A percentile compares a stretch with the other conserved stretches of the same genome.
These are phyloP conservation scores for Tylopilus plumbeoviolaceoides DNA, from an alignment of 768 basidiomycete species.

Conservation along the genomic window DNA sequence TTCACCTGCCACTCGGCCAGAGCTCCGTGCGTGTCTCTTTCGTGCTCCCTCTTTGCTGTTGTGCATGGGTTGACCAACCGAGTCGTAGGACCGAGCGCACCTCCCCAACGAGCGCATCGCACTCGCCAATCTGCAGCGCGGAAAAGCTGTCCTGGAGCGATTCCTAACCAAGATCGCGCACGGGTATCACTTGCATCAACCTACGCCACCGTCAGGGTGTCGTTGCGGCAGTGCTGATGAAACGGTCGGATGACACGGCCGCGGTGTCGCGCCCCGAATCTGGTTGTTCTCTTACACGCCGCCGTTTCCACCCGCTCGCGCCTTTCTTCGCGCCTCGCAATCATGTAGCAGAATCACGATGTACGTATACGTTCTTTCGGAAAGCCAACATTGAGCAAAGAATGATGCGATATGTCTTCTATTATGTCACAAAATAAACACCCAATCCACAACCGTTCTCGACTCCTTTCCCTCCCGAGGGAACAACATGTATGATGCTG, in stretches of 20 bases:
- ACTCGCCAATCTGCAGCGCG: constrained; percentile 71
- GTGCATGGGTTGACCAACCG: not conserved
- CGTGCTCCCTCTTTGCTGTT: not conserved
- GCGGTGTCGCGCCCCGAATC: no score
- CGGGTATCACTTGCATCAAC: not conserved
- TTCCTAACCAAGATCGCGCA: constrained; percentile 58
- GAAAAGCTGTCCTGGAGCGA: constrained; percentile 72
- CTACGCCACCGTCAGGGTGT: not conserved
- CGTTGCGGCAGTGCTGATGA: no score
- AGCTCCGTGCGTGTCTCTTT: constrained; percentile 56
- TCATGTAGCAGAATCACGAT: no score
- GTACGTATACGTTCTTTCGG: no score
- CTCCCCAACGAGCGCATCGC: constrained; percentile 91
- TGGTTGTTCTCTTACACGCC: no score
- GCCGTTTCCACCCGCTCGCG: no score
- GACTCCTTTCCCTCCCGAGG: not conserved
- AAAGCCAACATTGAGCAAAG: not conserved
- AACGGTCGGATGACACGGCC: not conserved
- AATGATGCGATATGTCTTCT: not conserved
- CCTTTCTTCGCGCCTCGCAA: not conserved
- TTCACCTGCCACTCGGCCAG: constrained; percentile 94
- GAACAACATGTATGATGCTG: not conserved
- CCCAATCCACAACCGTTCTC: not conserved
- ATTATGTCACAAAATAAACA: not conserved
- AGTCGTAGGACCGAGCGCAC: constrained; percentile 81